Percentiles rank a stretch among this genome's conserved stretches.
Evolutionary conservation across 495 filamentous ascomycete species (phyloP).

Genomic region (Opeltia flavorubescens): DNA sequence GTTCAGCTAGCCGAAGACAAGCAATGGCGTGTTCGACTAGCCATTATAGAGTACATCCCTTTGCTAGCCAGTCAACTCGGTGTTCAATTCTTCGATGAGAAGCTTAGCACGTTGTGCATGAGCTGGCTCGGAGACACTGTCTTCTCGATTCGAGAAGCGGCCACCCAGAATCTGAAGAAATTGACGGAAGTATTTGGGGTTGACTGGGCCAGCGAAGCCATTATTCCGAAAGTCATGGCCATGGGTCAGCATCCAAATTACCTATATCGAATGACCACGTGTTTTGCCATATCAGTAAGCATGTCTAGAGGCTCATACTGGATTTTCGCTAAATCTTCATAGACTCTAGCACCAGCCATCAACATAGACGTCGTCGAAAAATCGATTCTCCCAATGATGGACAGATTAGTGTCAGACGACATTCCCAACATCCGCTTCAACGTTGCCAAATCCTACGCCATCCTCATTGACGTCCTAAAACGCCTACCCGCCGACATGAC

Average conservation of each 20-base stretch:
- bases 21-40: conserved; percentile 95
- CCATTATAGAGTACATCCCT: conserved; percentile 98
- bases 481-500: conserved; percentile 81
- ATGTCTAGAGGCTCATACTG: neutral
- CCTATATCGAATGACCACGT: conserved; percentile 97
- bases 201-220: conserved; percentile 92
- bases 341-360: conserved; percentile 91
- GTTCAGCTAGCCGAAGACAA: conserved; percentile 97
- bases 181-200: conserved; percentile 97
- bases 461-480: conserved; percentile 77
- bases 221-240: conserved; percentile 94
- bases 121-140: conserved; percentile 98
- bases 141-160: conserved; percentile 94
- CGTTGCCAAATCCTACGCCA: conserved; percentile 89
- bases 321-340: conserved; percentile 19
- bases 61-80: conserved; percentile 90
- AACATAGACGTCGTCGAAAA: conserved; percentile 81
- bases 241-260: conserved; percentile 98
- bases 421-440: conserved; percentile 99
- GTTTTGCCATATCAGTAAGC: conserved; percentile 92
- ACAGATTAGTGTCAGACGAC: conserved; percentile 78
- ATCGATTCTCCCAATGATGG: conserved; percentile 89
- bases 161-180: conserved; percentile 93
- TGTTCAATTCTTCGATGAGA: conserved; percentile 96
- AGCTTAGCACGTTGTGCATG: conserved; percentile 92